Evolutionary conservation across 352 stramenopile genomes (phyloP).

Genomic region (Nothophytophthora sp.): DNA sequence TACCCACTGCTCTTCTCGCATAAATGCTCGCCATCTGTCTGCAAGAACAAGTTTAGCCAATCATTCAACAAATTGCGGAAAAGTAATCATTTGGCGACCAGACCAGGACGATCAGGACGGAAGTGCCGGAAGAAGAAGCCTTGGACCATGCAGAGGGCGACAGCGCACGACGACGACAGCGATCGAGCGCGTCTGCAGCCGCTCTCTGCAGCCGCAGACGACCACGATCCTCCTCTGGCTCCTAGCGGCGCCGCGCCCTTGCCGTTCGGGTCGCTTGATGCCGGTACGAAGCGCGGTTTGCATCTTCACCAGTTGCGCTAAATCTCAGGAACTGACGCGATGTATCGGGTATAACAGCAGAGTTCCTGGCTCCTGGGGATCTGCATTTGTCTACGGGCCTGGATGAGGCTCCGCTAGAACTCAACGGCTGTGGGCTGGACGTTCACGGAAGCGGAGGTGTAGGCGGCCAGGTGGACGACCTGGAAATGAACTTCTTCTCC

Average conservation of each 20-base stretch:
- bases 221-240: background rate
- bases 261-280: constrained; percentile 3
- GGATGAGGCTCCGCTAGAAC: constrained; percentile 10
- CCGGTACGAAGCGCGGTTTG: constrained; percentile 5
- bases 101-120: no score
- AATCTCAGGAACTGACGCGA: constrained; percentile 3
- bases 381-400: constrained; percentile 14
- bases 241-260: background rate
- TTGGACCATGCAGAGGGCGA: background rate
- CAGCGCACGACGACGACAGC: background rate
- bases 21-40: no score
- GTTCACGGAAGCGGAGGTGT: background rate
- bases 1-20: no score
- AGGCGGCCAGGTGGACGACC: constrained; percentile 12
- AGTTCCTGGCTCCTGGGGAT: constrained; percentile 16
- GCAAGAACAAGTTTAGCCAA: no score
- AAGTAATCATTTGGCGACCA: no score
- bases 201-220: background rate
- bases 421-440: constrained; percentile 10
- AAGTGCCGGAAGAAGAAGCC: no score
- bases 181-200: background rate
- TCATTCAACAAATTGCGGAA: no score
- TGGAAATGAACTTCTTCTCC: constrained; percentile 30
- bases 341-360: constrained; percentile 1
- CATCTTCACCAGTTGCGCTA: background rate